Evolutionary conservation across 225 moss, liverwort and hornwort genomes (phyloP).

Genomic region (Straminergon stramineum): DNA sequence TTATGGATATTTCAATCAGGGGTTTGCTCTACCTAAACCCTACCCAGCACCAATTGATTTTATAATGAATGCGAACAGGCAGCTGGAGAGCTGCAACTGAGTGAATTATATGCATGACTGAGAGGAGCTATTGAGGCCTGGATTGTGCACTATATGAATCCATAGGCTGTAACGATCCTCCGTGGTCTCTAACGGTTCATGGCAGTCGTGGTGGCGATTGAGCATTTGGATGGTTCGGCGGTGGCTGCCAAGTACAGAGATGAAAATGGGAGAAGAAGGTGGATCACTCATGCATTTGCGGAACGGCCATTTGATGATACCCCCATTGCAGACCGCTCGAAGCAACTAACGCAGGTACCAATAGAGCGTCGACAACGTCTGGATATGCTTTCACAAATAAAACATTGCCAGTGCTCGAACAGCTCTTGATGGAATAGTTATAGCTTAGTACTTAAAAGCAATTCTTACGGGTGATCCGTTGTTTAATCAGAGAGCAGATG

Average conservation of each 20-base stretch:
- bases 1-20: not conserved
- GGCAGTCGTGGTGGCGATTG: conserved; percentile 47
- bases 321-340: conserved; percentile 41
- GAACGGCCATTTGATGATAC: conserved; percentile 21
- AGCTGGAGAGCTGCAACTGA: not conserved
- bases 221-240: conserved; percentile 74
- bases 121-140: not conserved
- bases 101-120: not conserved
- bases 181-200: not conserved
- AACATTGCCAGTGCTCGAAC: not conserved
- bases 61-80: not conserved
- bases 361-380: not conserved
- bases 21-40: not conserved
- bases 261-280: conserved; percentile 41
- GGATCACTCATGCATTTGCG: conserved; percentile 43
- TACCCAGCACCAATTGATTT: not conserved
- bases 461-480: not conserved
- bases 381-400: not conserved
- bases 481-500: conserved; percentile 3
- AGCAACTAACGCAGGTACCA: conserved; percentile 50
- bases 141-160: not conserved
- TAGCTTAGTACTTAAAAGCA: not conserved
- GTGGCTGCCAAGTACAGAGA: conserved; percentile 60
- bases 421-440: not conserved
- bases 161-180: not conserved